Evolutionary conservation across 2,329 filamentous ascomycete genomes (phyloP), one percentile per base, ranked within the genome.

Genomic region (Colletotrichum eleusines): DNA sequence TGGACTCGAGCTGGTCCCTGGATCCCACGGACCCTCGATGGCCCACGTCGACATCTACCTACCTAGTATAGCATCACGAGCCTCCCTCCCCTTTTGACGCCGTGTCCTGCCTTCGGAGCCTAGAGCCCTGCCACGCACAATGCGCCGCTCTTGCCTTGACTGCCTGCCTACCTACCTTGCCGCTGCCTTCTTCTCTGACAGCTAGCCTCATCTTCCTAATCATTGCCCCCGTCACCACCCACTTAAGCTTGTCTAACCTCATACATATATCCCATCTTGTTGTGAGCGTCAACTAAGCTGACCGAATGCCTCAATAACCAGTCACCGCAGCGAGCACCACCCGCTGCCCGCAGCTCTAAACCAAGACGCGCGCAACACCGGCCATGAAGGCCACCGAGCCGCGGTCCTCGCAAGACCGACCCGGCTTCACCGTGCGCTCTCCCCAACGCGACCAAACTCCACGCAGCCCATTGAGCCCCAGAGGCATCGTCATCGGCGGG

Each of bases 351-450:
- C 66, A 65, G 48, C 42, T 69, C 59, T 71, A 66, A 64, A 58
- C 48, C 33, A 12, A 53, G 53, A 42, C 57, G 33, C 57, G 59
- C 54, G 26, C 54, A 57, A 54, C 33, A 63, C 38, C 58, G 59
- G 60, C 72, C 67, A 77, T 78, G 76, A 76, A 76, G 66, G 71
- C 75, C 63, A 76, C 74, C 54, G 74, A 75, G 38, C 60, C 73
- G 53, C 69, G 44, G 55, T 65, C 61, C 69, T 66, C 59, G 54
- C 69, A 63, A 46, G 61, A 23, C 26, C 66, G 33, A 48, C 51
- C 63, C 48, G 67, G 66, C 58, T 68, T 69, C 63, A 59, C 64
- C 58, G 69, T 58, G 57, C 69, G 48, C 53, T 63, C 66, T 55
- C 31, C 55, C 23, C 66, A 66, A n/a, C 60, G 35, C 59, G 71